Evolutionary conservation across 108 stramenopile species (phyloP).

Genomic region (Stephanodiscus minutulus): DNA sequence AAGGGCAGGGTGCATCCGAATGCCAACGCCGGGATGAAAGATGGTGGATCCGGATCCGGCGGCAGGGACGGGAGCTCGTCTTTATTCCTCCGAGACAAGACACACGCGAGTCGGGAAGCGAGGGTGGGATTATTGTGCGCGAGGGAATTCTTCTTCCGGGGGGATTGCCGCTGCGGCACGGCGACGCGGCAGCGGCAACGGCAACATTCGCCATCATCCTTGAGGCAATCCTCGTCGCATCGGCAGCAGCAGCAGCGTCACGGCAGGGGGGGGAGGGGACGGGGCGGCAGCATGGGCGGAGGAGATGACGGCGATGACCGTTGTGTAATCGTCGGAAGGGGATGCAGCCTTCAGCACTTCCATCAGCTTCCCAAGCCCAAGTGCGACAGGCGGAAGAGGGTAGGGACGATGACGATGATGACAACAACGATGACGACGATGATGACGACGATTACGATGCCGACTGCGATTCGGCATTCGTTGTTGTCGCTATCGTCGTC

Average conservation of each 20-base stretch:
- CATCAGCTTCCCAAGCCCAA: slow-evolving; percentile 44
- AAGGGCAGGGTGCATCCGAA: slow-evolving; percentile 45
- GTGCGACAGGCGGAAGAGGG: neutral
- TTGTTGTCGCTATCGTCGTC: too few relatives aligned
- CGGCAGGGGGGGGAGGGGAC: slow-evolving; percentile 16
- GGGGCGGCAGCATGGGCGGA: slow-evolving; percentile 11
- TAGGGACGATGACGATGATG: neutral
- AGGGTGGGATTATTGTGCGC: slow-evolving; percentile 9
- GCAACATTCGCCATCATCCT: neutral
- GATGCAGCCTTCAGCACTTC: slow-evolving; percentile 34
- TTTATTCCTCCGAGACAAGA: neutral
- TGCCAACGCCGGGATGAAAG: slow-evolving; percentile 22
- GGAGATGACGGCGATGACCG: slow-evolving; percentile 6
- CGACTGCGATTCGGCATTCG: too few relatives aligned
- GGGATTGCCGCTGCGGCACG: slow-evolving; percentile 26
- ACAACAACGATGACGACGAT: too few relatives aligned
- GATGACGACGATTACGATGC: too few relatives aligned
- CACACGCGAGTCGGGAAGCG: neutral
- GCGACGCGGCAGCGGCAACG: too few relatives aligned
- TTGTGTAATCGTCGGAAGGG: neutral
- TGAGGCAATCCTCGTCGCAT: too few relatives aligned
- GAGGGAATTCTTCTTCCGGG: slow-evolving; percentile 43
- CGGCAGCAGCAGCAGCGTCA: neutral
- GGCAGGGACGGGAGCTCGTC: slow-evolving; percentile 14
- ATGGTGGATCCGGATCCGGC: neutral